Evolutionary conservation across 371 early-diverging fungal genomes (phyloP).

Genomic region (Mucor racemosus): DNA sequence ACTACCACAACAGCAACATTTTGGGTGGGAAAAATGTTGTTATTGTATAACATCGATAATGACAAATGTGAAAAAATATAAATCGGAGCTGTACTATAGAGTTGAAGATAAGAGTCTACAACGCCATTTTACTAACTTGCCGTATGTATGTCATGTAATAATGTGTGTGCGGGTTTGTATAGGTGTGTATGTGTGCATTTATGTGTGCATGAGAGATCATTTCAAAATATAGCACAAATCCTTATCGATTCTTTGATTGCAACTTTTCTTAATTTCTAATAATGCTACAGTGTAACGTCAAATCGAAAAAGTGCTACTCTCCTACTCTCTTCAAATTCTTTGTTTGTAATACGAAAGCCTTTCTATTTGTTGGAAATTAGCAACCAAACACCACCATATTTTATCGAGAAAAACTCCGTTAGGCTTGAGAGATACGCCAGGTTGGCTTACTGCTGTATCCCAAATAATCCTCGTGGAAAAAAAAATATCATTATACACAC

Average conservation of each 20-base stretch:
- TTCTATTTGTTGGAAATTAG: background rate
- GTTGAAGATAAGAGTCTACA: background rate
- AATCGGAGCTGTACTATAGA: background rate
- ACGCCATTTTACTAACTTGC: background rate
- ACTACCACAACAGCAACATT: background rate
- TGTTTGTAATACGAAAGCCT: background rate
- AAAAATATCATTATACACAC: background rate
- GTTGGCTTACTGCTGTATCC: constrained; percentile 1
- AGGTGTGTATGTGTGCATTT: background rate
- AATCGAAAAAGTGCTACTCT: background rate
- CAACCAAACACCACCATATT: background rate
- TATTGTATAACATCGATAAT: background rate
- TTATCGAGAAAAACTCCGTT: constrained; percentile 4
- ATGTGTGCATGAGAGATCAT: background rate
- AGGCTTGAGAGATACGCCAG: no score
- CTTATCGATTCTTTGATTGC: background rate
- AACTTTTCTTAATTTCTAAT: background rate
- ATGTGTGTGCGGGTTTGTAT: no score
- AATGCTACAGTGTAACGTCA: background rate
- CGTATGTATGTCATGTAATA: no score
- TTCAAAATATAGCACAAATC: background rate
- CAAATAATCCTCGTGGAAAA: background rate
- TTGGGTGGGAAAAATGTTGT: constrained; percentile 2
- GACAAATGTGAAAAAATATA: background rate
- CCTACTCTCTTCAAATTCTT: background rate